Base-by-base conservation (phyloP, 352 stramenopile species). In the Globisporangium camurandrum region DNA sequence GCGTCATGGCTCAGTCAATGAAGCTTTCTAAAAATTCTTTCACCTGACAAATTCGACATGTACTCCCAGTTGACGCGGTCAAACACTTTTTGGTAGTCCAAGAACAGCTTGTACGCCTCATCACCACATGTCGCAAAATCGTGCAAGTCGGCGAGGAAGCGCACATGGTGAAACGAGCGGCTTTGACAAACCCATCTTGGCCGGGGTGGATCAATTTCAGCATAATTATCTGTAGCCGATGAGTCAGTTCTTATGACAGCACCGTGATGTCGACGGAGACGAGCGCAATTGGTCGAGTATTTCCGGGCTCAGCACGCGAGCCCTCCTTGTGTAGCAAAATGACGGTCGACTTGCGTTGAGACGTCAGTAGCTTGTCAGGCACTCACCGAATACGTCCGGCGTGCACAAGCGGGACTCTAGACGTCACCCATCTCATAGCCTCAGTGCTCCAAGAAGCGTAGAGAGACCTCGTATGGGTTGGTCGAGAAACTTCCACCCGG, bases 361-460 rank as follows among this genome's bases (percentile, higher is more conserved):
- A n/a, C n/a, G n/a, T n/a, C n/a, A n/a, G n/a, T n/a, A n/a, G n/a
- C n/a, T n/a, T n/a, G n/a, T n/a, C n/a, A n/a, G n/a, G n/a, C n/a
- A n/a, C n/a, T n/a, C n/a, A n/a, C n/a, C n/a, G n/a, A n/a, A n/a
- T n/a, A n/a, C n/a, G n/a, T n/a, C n/a, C n/a, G n/a, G n/a, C n/a
- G n/a, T n/a, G n/a, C n/a, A n/a, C n/a, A n/a, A n/a, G n/a, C n/a
- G n/a, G n/a, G n/a, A n/a, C n/a, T n/a, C n/a, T n/a, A n/a, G n/a
- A n/a, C n/a, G n/a, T n/a, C n/a, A n/a, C n/a, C n/a, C n/a, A n/a
- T n/a, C n/a, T n/a, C n/a, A n/a, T n/a, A n/a, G 16, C 39, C 50
- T 40, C 50, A 56, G 37, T 56, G 39, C 14, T 56, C 39, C 16
- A 50, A 30, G 38, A 56, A 56, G 26, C 45, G 38, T 20, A 56